Conservation (phyloP, 164 flowering plant genomes). For the Santalum album region DNA sequence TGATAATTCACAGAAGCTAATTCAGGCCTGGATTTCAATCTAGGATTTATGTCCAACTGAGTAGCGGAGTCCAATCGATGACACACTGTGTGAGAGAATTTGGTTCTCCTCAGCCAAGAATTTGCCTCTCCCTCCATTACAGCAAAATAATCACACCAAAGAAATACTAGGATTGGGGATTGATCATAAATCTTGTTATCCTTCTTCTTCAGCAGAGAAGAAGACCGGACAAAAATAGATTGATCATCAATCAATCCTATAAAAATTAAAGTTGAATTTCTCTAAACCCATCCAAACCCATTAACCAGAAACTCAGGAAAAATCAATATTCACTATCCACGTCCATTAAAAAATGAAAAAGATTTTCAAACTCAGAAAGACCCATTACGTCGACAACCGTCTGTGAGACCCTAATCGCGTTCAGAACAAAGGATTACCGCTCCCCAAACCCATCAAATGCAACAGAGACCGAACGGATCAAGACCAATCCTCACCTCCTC, state of each 20-base stretch:
- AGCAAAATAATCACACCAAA: no score
- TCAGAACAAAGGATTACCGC: no score
- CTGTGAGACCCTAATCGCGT: no score
- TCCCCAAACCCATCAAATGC: no score
- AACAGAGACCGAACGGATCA: no score
- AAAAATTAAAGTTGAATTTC: no score
- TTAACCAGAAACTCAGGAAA: background rate
- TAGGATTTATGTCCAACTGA: constrained; percentile 14
- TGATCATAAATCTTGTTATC: no score
- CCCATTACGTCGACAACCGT: background rate
- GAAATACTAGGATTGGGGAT: no score
- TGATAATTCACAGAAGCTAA: constrained; percentile 5
- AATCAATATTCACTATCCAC: constrained; percentile 3
- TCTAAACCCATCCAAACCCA: no score
- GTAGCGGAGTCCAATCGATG: constrained; percentile 46
- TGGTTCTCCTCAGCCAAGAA: constrained; percentile 84
- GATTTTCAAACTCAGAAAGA: background rate
- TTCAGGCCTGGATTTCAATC: constrained; percentile 31
- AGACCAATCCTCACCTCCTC: no score
- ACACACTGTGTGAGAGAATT: constrained; percentile 62
- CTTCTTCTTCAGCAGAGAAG: constrained; percentile 14
- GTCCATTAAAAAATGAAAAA: background rate
- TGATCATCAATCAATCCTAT: no score
- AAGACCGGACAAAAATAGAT: no score
- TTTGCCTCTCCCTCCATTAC: constrained; percentile 31